Evolutionary conservation across 2,329 filamentous ascomycete species (phyloP), one percentile per base, ranked within the genome.

Genomic region (Fusarium dlaminii): DNA sequence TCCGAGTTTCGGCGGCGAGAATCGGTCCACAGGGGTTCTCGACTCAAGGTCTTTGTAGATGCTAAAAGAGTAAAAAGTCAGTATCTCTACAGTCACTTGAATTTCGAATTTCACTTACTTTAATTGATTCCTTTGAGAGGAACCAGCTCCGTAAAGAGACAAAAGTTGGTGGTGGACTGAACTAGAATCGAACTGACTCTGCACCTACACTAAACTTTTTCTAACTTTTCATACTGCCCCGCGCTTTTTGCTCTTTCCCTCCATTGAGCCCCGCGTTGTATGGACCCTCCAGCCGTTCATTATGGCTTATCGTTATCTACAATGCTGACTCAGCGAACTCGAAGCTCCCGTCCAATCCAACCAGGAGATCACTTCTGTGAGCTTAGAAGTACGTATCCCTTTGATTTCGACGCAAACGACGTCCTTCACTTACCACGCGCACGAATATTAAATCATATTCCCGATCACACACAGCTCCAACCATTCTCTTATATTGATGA

Each of bases 81-180:
- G 37, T 43, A 14, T 56, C 30, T 59, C 39, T 24, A 48, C 13
- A 34, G 6, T 24, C 58, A 27, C 11, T 17, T n/a, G 17, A 3
- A 30, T 22, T 46, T 34, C 20, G 30, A 34, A 48, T 32, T 1
- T 20, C 11, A 55, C 58, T 56, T 29, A 60, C 36, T 68, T 60
- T 63, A 71, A 77, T 76, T 68, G 74, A 66, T 54, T 52, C 75
- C 51, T 58, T 59, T 63, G 46, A 75, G 63, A 72, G 75, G 63
- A 72, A 65, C 68, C 73, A 77, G 73, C 72, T 75, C 71, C 66
- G 24, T 43, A 27, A 69, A 64, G 58, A 72, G 54, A 36, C 52
- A 70, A 71, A 70, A 52, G 34, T 70, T 65, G 66, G 66, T 57
- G 66, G 65, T 69, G 48, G 52, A 22, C 30, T 30, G 30, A 58